phyloP scores from a whole-genome alignment of 176 grass and related monocot species.

The Paspalum notatum region DNA sequence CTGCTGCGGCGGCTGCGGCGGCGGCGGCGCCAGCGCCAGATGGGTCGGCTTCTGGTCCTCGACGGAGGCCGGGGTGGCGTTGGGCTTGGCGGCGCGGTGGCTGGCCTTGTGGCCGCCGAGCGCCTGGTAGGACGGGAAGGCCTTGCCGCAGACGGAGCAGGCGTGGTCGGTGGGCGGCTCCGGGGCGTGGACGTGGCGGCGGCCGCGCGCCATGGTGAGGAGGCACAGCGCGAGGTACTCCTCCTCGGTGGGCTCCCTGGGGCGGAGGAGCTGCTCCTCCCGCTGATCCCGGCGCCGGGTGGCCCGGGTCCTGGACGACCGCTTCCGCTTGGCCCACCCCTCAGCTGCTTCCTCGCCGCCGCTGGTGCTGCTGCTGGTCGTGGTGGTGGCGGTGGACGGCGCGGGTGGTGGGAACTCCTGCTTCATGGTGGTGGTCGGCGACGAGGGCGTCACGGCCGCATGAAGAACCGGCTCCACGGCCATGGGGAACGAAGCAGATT shows the following conservation, averaged over 20 bases:
- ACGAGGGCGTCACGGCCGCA: neutral
- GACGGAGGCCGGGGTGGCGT: constrained; percentile 5
- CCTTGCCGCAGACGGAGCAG: constrained; percentile 92
- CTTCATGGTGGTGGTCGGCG: neutral
- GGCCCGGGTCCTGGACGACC: constrained; percentile 25
- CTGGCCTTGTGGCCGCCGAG: constrained; percentile 90
- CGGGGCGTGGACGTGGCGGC: constrained; percentile 3
- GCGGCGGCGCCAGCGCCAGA: neutral
- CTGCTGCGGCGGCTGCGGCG: neutral
- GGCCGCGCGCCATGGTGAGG: constrained; percentile 66
- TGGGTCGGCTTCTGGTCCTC: no score
- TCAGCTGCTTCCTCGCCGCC: constrained; percentile 3
- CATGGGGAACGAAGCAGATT: no score
- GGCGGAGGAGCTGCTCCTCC: neutral
- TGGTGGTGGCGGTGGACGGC: neutral
- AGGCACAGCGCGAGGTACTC: constrained; percentile 84
- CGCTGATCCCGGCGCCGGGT: constrained; percentile 19
- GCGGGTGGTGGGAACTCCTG: neutral
- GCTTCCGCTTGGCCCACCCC: constrained; percentile 60
- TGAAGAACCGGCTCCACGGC: constrained; percentile 57
- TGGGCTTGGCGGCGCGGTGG: constrained; percentile 71
- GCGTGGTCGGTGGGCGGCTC: constrained; percentile 37
- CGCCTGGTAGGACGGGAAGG: constrained; percentile 82
- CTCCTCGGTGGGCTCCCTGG: constrained; percentile 52
- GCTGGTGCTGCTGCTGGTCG: neutral